A percentile compares a stretch with the other conserved stretches of the same genome.
These are phyloP conservation scores for Fraxinus ornus DNA, from an alignment of 305 asterid species.

Conservation along the genomic window DNA sequence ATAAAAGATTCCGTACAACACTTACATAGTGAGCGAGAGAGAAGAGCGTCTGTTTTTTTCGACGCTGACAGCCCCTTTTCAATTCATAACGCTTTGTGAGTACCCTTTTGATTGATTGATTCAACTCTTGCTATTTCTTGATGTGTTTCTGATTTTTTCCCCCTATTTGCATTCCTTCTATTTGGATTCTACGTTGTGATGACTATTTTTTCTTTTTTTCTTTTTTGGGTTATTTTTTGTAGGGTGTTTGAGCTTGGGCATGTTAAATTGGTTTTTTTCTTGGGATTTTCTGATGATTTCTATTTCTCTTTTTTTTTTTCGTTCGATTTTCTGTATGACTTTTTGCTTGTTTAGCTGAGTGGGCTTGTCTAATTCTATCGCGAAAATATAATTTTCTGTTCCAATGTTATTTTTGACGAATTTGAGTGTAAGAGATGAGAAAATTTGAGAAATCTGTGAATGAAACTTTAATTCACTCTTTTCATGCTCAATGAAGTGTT, in stretches of 20 bases:
- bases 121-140: constrained; percentile 15
- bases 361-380: constrained; percentile 13
- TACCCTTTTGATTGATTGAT: constrained; percentile 24
- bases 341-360: constrained; percentile 16
- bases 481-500: neutral
- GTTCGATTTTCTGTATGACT: neutral
- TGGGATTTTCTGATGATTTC: neutral
- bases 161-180: neutral
- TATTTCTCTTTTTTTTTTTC: neutral
- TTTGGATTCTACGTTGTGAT: neutral
- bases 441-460: neutral
- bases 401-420: neutral
- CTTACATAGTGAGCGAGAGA: neutral
- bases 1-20: constrained; percentile 3
- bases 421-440: neutral
- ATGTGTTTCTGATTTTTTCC: constrained; percentile 10
- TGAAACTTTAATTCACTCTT: neutral
- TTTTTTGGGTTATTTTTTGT: neutral
- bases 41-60: constrained; percentile 12
- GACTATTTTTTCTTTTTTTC: neutral
- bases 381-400: constrained; percentile 6
- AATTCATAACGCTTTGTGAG: constrained; percentile 32
- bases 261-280: neutral
- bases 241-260: neutral
- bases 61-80: constrained; percentile 13